Evolutionary conservation across 2,329 filamentous ascomycete species (phyloP), one percentile per base, ranked within the genome.

Genomic region (Aspergillus costaricaensis): DNA sequence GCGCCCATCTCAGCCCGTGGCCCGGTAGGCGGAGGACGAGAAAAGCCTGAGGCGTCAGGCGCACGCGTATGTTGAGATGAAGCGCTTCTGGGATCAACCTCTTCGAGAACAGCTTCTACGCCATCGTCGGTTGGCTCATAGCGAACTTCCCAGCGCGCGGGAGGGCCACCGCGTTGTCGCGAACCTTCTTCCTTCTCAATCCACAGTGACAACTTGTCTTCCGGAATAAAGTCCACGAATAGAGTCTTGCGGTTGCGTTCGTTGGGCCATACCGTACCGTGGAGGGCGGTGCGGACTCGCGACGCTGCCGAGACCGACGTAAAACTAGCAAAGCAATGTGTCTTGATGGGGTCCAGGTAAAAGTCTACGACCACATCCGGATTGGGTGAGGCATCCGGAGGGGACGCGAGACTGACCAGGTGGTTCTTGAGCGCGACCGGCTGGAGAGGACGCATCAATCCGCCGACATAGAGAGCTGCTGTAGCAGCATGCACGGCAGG

Each of bases 141-240:
- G 6, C 83, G 76, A 6, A 96, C 86, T 75, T 94, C 91, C 87
- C 89, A 96, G 23, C 82, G 78, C 10, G 88, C 81, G 4, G 72
- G 72, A 55, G 72, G 69, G 12, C 72, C 74, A 56, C 73, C 66
- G 17, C 70, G 83, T 74, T 72, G 74, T 66, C 64, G 81, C 69
- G 67, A 77, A 68, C 80, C 74, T 67, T 87, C 79, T 74, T 96
- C 91, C 43, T 78, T 83, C 7, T 86, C 83, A 60, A 96, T 88
- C 92, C 92, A 98, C 23, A 84, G 83, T 14, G 80, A 74, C 4
- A 96, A 83, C 64, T 87, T 86, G 25, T 91, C 87, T 17, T 89
- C 85, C 0, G 94, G 94, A 19, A 98, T 83, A 73, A 95, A 98
- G 74, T 99, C 95, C 3, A 91, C 91, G 85, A 89, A 96, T 1